A percentile compares a stretch with the other conserved stretches of the same genome.
Evolutionary conservation across 2,329 filamentous ascomycete genomes (phyloP).

Genomic region (Leptographium galeiforme): DNA sequence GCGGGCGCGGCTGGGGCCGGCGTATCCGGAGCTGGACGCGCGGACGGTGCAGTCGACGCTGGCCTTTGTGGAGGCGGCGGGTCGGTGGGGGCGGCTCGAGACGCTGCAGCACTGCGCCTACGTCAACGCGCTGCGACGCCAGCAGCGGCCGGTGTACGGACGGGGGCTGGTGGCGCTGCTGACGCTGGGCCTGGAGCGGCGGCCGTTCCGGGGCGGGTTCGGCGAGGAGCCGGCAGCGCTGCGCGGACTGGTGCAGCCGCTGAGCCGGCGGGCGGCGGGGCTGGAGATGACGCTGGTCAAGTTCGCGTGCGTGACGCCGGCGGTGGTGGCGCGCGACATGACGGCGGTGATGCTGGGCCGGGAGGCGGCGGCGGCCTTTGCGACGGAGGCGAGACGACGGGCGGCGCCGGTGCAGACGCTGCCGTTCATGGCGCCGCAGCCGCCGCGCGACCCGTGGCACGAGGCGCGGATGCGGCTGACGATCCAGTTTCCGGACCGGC

Average conservation of each 20-base stretch:
- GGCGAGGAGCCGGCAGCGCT: slow-evolving; percentile 54
- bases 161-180: slow-evolving; percentile 63
- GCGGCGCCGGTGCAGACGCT: slow-evolving; percentile 42
- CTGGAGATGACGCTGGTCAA: slow-evolving; percentile 68
- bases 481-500: slow-evolving; percentile 92
- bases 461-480: slow-evolving; percentile 83
- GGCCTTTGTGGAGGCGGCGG: slow-evolving; percentile 57
- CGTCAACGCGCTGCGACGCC: slow-evolving; percentile 66
- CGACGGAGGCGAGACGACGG: slow-evolving; percentile 41
- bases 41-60: slow-evolving; percentile 57
- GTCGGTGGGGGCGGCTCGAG: slow-evolving; percentile 56
- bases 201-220: slow-evolving; percentile 57
- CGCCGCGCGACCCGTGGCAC: slow-evolving; percentile 70
- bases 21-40: slow-evolving; percentile 43
- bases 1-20: slow-evolving; percentile 43
- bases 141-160: slow-evolving; percentile 71
- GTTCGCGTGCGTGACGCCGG: slow-evolving; percentile 86
- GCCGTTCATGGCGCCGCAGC: slow-evolving; percentile 41
- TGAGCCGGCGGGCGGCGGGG: slow-evolving; percentile 57
- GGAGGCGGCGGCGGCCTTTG: slow-evolving; percentile 42
- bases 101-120: slow-evolving; percentile 72
- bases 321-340: slow-evolving; percentile 70
- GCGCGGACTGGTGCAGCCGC: slow-evolving; percentile 55
- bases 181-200: slow-evolving; percentile 46
- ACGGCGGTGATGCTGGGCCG: slow-evolving; percentile 52